phyloP scores from a whole-genome alignment of 169 alveolate genomes.

The Plasmodium gonderi region DNA sequence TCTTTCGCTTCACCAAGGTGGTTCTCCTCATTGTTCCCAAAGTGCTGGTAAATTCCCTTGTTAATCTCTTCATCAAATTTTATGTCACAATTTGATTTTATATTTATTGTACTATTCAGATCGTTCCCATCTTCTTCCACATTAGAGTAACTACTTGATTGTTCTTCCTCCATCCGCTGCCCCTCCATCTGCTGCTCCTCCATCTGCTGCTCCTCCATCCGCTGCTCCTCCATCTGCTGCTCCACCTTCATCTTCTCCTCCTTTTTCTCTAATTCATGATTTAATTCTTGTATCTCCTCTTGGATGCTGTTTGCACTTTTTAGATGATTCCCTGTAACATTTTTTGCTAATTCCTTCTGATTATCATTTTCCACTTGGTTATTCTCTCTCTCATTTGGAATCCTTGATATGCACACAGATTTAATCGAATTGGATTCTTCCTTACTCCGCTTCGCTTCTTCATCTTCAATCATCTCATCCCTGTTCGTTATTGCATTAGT shows the following conservation, averaged over 20 bases:
- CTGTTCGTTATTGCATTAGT: too few relatives aligned
- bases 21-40: too few relatives aligned
- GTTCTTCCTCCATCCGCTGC: neutral
- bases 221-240: neutral
- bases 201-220: neutral
- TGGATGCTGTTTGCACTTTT: neutral
- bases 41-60: neutral
- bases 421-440: neutral
- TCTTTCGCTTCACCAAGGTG: too few relatives aligned
- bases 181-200: neutral
- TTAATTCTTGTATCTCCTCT: neutral
- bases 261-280: neutral
- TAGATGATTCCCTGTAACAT: neutral
- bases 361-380: neutral
- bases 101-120: neutral
- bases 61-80: neutral
- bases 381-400: neutral
- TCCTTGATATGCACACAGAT: neutral
- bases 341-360: neutral
- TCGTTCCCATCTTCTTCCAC: neutral
- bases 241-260: neutral
- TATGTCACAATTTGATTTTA: neutral
- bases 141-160: neutral
- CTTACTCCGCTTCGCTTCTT: neutral
- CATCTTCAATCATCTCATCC: too few relatives aligned